A percentile compares a stretch with the other conserved stretches of the same genome.
Evolutionary conservation across 2,329 filamentous ascomycete genomes (phyloP).

Genomic region (Podosphaera fusca): DNA sequence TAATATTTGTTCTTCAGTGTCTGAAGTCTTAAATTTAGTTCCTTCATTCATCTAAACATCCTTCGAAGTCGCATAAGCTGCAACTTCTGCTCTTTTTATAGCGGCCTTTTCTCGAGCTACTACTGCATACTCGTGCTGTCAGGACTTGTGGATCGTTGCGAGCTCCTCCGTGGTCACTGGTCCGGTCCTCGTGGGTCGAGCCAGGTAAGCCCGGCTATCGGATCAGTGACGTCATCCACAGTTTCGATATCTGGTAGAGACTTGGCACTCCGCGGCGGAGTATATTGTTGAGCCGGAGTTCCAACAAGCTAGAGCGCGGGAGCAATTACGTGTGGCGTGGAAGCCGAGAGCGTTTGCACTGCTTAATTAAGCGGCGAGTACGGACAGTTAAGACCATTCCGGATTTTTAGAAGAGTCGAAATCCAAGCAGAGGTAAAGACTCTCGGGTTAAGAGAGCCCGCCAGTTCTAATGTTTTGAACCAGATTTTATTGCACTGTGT

Average conservation of each 20-base stretch:
- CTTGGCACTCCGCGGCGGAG: neutral
- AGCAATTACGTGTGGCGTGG: neutral
- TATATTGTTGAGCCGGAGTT: neutral
- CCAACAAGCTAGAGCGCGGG: neutral
- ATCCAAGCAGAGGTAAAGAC: neutral
- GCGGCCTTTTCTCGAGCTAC: neutral
- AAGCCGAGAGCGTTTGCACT: neutral
- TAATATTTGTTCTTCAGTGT: neutral
- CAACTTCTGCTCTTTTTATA: neutral
- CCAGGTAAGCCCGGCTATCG: neutral
- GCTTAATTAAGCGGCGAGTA: neutral
- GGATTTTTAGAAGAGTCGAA: neutral
- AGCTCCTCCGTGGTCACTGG: neutral
- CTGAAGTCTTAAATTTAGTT: neutral
- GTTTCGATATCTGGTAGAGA: neutral
- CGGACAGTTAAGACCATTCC: neutral
- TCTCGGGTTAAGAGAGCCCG: neutral
- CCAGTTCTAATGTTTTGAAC: neutral
- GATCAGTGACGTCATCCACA: neutral
- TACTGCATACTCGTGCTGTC: neutral
- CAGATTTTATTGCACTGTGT: neutral
- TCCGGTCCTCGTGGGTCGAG: neutral
- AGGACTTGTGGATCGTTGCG: neutral
- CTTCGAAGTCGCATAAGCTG: neutral
- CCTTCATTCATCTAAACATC: neutral